Evolutionary conservation across 2,329 filamentous ascomycete genomes (phyloP), one percentile per base, ranked within the genome.

Genomic region (Trichoderma atrobrunneum): DNA sequence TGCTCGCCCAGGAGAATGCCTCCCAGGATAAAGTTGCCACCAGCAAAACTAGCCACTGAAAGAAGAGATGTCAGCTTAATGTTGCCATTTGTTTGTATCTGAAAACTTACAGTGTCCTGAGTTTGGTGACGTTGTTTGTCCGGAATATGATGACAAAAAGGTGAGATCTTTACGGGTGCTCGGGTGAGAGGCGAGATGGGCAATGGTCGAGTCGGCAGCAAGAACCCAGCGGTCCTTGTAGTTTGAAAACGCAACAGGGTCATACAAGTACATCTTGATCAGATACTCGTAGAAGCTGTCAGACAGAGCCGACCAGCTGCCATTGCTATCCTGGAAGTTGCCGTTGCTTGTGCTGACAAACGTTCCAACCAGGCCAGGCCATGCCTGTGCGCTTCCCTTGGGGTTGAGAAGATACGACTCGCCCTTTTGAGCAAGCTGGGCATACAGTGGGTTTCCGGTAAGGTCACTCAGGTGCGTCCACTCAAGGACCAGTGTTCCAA

Each of bases 261-360:
- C 91, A 79, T 97, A 97, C 70, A 95, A 81, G 77, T 91, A 97
- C 92, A 96, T 95, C 84, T 97, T 97, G 80, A 97, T 91, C 36
- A 97, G 87, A 77, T 97, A 97, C 82, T 97, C 93, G 82, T 97
- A 97, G 82, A 91, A 97, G 57, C 90, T 93, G 80, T 97, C 93
- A 34, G 87, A 88, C 7, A 92, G 91, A 65, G 91, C 93, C 51
- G 88, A 87, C 93, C 93, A 97, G 59, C 92, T 92, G 66, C 94
- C 93, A 2, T 75, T 77, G 28, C 87, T 87, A 78, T 95, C 88
- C 16, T 87, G 75, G 76, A 97, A 95, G 8, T 84, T 77, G 24
- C 94, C 94, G 4, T 87, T 89, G 1, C 82, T 78, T 73, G 93
- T 86, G 75, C 89, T 85, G 51, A 97, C 86, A 62, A 87, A 82